Conservation (phyloP, 495 filamentous ascomycete species). For the Aspergillus haitiensis region DNA sequence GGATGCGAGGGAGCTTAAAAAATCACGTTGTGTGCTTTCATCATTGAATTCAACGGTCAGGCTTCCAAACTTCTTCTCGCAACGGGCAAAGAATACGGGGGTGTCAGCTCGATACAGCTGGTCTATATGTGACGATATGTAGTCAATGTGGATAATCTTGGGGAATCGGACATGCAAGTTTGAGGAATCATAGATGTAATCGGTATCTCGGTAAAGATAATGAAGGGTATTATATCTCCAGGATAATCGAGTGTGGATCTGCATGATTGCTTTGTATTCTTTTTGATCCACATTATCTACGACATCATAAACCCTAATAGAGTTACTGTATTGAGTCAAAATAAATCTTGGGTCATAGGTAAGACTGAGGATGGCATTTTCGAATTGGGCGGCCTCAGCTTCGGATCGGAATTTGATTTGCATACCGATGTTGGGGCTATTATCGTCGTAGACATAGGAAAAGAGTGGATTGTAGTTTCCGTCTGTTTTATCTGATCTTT, state of each 20-base stretch:
- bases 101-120: slow-evolving; percentile 33
- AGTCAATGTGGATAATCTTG: slow-evolving; percentile 35
- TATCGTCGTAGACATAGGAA: slow-evolving; percentile 41
- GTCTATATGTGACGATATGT: slow-evolving; percentile 41
- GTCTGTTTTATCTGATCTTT: slow-evolving; percentile 33
- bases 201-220: slow-evolving; percentile 37
- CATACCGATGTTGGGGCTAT: slow-evolving; percentile 37
- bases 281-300: slow-evolving; percentile 38
- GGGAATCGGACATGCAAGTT: slow-evolving; percentile 33
- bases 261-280: slow-evolving; percentile 37
- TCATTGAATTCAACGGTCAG: slow-evolving; percentile 31
- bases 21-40: slow-evolving; percentile 26
- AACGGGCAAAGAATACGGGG: slow-evolving; percentile 38
- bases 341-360: slow-evolving; percentile 28
- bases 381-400: slow-evolving; percentile 35
- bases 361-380: slow-evolving; percentile 31
- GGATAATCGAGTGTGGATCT: slow-evolving; percentile 28
- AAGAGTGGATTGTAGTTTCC: slow-evolving; percentile 38
- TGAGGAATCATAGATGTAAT: slow-evolving; percentile 35
- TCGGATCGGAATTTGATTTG: slow-evolving; percentile 31
- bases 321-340: slow-evolving; percentile 30
- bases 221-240: slow-evolving; percentile 38
- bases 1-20: slow-evolving; percentile 37
- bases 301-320: slow-evolving; percentile 35
- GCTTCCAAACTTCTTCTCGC: slow-evolving; percentile 33